A percentile compares a stretch with the other conserved stretches of the same genome.
These are phyloP conservation scores for Persicaria maculosa DNA, from an alignment of 148 eudicot species.

Conservation along the genomic window DNA sequence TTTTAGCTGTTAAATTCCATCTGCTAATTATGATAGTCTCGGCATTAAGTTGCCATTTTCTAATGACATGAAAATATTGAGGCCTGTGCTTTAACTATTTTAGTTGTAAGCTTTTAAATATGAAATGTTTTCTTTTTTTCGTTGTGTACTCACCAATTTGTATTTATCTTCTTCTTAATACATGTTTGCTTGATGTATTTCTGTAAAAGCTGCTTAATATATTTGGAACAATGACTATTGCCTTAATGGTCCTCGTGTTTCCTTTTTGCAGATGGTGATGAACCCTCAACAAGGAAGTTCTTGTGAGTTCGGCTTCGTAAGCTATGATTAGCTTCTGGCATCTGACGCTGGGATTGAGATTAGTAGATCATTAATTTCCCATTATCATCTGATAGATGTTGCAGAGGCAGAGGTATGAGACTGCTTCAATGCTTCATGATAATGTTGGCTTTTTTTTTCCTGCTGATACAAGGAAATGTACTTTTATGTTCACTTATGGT, in stretches of 20 bases:
- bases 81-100: too few relatives aligned
- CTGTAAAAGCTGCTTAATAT: not conserved
- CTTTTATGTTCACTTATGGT: too few relatives aligned
- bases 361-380: not conserved
- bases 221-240: not conserved
- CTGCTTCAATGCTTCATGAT: conserved; percentile 4
- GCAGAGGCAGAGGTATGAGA: not conserved
- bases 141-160: not conserved
- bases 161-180: not conserved
- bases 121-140: not conserved
- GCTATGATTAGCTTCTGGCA: conserved; percentile 93
- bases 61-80: too few relatives aligned
- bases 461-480: not conserved
- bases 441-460: not conserved
- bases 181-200: not conserved
- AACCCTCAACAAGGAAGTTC: conserved; percentile 94
- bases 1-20: too few relatives aligned
- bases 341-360: conserved; percentile 98
- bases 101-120: not conserved
- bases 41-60: too few relatives aligned
- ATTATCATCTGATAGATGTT: not conserved
- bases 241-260: conserved; percentile 6
- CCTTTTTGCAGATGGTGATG: conserved; percentile 73
- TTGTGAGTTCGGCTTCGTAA: conserved; percentile 90
- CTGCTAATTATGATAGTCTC: too few relatives aligned